Evolutionary conservation across 228 moss, liverwort and hornwort genomes (phyloP).

Genomic region (Sphagnum magellanicum): DNA sequence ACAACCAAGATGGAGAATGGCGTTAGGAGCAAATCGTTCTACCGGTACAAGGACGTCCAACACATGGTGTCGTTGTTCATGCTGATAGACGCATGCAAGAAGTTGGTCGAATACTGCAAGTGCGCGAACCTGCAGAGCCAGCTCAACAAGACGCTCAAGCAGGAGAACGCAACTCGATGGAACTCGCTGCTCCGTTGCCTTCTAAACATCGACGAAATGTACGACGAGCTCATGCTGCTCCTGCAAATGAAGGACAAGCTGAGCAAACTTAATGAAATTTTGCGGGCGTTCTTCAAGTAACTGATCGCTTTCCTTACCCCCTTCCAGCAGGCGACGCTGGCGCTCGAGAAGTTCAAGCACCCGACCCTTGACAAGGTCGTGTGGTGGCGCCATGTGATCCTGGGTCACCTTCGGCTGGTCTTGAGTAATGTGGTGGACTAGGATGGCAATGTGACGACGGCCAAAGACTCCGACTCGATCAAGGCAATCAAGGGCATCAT

Average conservation of each 20-base stretch:
- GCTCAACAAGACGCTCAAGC: not conserved
- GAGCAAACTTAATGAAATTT: not conserved
- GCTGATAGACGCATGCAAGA: constrained; percentile 1
- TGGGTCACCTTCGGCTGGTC: not conserved
- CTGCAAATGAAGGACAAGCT: too few relatives aligned
- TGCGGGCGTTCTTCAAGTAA: not conserved
- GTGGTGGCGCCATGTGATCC: too few relatives aligned
- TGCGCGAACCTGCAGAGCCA: too few relatives aligned
- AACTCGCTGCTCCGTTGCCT: not conserved
- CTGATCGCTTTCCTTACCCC: too few relatives aligned
- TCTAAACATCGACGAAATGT: not conserved
- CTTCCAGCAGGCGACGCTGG: too few relatives aligned
- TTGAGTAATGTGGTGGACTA: not conserved
- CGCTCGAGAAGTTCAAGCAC: too few relatives aligned
- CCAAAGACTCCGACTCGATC: too few relatives aligned
- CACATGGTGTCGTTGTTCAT: not conserved
- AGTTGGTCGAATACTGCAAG: not conserved
- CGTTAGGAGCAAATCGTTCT: constrained; percentile 4
- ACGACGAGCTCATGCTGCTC: too few relatives aligned
- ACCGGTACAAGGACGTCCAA: constrained; percentile 4
- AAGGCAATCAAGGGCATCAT: not conserved
- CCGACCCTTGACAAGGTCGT: too few relatives aligned
- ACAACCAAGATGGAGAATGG: not conserved
- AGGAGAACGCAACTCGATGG: constrained; percentile 5
- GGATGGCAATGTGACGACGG: not conserved